Evolutionary conservation across 768 basidiomycete species (phyloP).

Genomic region (Rhodotorula sphaerocarpa): DNA sequence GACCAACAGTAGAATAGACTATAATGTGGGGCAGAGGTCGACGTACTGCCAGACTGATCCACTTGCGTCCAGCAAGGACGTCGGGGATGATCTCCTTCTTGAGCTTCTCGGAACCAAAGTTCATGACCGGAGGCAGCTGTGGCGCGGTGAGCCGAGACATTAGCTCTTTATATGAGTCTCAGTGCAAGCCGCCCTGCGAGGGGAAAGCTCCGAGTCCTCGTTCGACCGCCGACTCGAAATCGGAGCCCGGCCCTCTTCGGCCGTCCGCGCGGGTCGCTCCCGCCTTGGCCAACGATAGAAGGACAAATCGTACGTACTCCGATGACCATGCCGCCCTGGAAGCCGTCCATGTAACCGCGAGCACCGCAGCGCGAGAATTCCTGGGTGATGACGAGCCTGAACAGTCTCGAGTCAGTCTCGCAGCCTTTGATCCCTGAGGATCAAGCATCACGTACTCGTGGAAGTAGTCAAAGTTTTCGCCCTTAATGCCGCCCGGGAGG

Average conservation of each 20-base stretch:
- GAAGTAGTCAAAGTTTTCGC: slow-evolving; percentile 85
- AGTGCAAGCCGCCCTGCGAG: too few species aligned
- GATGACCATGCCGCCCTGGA: slow-evolving; percentile 39
- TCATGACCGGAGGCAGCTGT: slow-evolving; percentile 48
- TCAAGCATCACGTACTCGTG: slow-evolving; percentile 53
- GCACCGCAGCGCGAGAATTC: slow-evolving; percentile 27
- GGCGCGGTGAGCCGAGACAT: not conserved
- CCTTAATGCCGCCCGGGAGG: slow-evolving; percentile 55
- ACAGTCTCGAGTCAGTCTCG: not conserved
- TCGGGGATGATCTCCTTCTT: slow-evolving; percentile 35
- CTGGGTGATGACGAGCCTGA: slow-evolving; percentile 26
- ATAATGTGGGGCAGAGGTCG: too few species aligned
- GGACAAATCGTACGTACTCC: slow-evolving; percentile 27
- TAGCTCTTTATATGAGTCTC: too few species aligned
- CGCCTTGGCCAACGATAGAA: not conserved
- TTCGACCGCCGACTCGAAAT: too few species aligned
- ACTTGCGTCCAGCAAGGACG: slow-evolving; percentile 31
- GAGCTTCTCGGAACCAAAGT: slow-evolving; percentile 34
- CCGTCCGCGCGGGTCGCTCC: too few species aligned
- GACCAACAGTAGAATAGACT: too few species aligned
- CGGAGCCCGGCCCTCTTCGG: too few species aligned
- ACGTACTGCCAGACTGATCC: slow-evolving; percentile 31
- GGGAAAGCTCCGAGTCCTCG: too few species aligned
- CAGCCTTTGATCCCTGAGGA: too few species aligned
- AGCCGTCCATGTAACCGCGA: slow-evolving; percentile 61